Evolutionary conservation across 2,329 filamentous ascomycete species (phyloP).

Genomic region (Mariannaea sp.): DNA sequence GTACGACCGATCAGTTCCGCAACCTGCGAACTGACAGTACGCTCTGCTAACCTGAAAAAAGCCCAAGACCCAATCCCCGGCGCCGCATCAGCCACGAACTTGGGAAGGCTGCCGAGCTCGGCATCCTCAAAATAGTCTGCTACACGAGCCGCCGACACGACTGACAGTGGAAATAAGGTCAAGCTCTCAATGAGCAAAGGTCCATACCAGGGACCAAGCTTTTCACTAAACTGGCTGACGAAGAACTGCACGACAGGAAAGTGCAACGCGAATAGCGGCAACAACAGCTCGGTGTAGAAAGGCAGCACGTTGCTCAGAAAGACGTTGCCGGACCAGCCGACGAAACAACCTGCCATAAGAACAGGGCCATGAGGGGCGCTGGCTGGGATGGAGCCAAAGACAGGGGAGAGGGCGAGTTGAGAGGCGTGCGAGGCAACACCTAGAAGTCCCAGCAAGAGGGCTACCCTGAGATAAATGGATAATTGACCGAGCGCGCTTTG

Average conservation of each 20-base stretch:
- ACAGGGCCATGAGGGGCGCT: slow-evolving; percentile 71
- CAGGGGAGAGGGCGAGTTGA: slow-evolving; percentile 77
- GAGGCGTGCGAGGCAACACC: slow-evolving; percentile 73
- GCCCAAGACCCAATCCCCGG: slow-evolving; percentile 70
- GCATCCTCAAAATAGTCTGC: slow-evolving; percentile 68
- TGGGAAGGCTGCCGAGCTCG: slow-evolving; percentile 59
- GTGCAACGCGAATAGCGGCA: slow-evolving; percentile 77
- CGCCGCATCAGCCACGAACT: slow-evolving; percentile 64
- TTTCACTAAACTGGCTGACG: slow-evolving; percentile 68
- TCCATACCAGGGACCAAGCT: slow-evolving; percentile 71
- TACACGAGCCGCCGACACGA: slow-evolving; percentile 66
- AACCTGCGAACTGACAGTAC: slow-evolving; percentile 46
- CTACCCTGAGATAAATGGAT: slow-evolving; percentile 44
- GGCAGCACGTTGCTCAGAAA: slow-evolving; percentile 53
- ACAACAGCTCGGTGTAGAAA: slow-evolving; percentile 55
- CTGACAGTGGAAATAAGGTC: slow-evolving; percentile 71
- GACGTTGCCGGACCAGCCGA: slow-evolving; percentile 73
- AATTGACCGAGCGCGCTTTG: slow-evolving; percentile 45
- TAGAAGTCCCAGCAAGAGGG: slow-evolving; percentile 41
- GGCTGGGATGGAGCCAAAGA: slow-evolving; percentile 84
- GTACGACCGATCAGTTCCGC: slow-evolving; percentile 62
- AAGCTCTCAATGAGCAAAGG: slow-evolving; percentile 75
- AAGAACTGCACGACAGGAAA: slow-evolving; percentile 75
- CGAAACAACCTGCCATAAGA: slow-evolving; percentile 68
- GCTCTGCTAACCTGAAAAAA: slow-evolving; percentile 62